Base-by-base conservation (phyloP, 495 filamentous ascomycete species). In the Talaromyces nanjingensis region DNA sequence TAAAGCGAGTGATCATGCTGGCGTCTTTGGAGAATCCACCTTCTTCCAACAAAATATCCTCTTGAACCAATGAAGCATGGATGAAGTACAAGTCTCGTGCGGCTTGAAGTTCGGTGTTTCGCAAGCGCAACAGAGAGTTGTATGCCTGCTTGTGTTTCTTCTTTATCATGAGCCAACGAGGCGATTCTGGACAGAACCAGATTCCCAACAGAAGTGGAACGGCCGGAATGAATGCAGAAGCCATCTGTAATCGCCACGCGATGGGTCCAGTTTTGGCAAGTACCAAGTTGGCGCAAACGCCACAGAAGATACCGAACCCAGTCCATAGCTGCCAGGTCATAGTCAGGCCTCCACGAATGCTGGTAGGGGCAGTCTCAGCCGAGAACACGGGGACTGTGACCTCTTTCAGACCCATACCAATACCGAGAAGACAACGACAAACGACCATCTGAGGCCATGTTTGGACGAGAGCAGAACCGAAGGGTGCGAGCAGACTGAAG, bases 321-420 rank as follows among this genome's bases (percentile, higher is more conserved):
- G 89, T 91, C 89, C 90, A 92, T 72, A 92, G 78, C 67, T 96
- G 91, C 90, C 90, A 93, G 16, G 77, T 83, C 90, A 96, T 93
- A 42, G 91, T 88, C n/a, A 96, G 74, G 7, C 84, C 89, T 55
- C 91, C 91, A 66, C 91, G 82, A 60, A 96, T 88, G 22, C 77
- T 71, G 16, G 91, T 86, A 0, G 91, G 91, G 11, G 83, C 78
- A 71, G 88, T 91, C 68, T 96, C 91, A 3, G 89, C 90, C 3
- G 89, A 86, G 68, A 84, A 93, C 27, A 96, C 84, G 7, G 91
- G 89, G 16, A 91, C 86, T 22, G 75, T 80, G 29, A 72, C 70
- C 59, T 71, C 83, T 64, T 84, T 84, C 33, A 73, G 63, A 47
- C 89, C 89, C 85, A 91, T 89, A 14, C 88, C 89, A 53, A 91